Evolutionary conservation across 2,329 filamentous ascomycete genomes (phyloP).

Genomic region (Apiospora sp.): DNA sequence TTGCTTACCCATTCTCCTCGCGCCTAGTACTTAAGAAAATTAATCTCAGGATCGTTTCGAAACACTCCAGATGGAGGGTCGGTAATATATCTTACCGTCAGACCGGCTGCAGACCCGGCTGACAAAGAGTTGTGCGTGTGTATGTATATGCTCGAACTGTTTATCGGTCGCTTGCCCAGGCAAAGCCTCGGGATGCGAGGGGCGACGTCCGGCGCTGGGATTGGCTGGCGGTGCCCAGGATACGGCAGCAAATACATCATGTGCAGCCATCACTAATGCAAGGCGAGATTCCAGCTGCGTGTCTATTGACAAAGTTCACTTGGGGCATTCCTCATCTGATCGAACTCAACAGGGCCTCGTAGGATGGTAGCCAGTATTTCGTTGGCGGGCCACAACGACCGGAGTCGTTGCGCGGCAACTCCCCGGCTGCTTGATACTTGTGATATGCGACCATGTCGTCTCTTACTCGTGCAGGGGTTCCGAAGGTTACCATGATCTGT

Average conservation of each 20-base stretch:
- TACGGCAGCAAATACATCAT: conserved; percentile 23
- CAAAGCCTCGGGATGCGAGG: conserved; percentile 8
- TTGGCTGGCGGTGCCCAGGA: conserved; percentile 7
- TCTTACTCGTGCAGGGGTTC: not conserved
- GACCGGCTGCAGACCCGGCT: conserved; percentile 28
- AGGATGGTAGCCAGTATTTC: not conserved
- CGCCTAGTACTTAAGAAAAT: not conserved
- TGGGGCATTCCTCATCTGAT: conserved; percentile 12
- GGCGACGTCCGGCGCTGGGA: not conserved
- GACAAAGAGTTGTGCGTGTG: not conserved
- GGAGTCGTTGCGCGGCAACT: conserved; percentile 8
- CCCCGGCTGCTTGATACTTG: conserved; percentile 2
- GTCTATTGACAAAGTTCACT: conserved; percentile 8
- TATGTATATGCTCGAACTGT: not conserved
- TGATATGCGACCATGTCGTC: not conserved
- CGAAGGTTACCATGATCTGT: conserved; percentile 15
- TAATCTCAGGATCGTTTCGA: conserved; percentile 25
- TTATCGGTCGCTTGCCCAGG: conserved; percentile 8
- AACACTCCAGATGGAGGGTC: conserved; percentile 30
- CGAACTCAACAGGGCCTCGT: not conserved
- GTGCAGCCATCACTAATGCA: conserved; percentile 24
- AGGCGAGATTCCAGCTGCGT: conserved; percentile 20
- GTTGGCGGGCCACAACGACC: not conserved
- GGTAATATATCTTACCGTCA: conserved; percentile 33
- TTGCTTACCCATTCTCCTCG: not conserved